Evolutionary conservation across 2,329 filamentous ascomycete genomes (phyloP).

Genomic region (Coniochaeta prunicola): DNA sequence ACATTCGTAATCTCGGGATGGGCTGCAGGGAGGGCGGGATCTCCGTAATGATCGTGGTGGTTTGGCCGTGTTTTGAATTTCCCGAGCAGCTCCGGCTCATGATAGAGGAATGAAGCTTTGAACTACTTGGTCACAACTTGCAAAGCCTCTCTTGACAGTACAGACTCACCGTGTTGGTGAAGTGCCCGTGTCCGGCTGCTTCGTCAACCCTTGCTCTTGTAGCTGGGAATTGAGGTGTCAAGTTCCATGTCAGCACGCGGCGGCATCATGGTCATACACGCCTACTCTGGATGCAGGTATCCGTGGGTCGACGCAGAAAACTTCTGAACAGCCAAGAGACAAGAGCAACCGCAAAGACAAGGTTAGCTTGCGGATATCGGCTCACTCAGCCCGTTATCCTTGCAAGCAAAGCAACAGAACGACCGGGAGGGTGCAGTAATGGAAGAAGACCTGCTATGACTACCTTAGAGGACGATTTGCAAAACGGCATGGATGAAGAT

Average conservation of each 20-base stretch:
- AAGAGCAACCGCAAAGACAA: neutral
- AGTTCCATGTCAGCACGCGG: neutral
- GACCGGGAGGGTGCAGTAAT: neutral
- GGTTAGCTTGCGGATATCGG: neutral
- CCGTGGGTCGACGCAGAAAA: neutral
- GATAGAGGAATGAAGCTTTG: neutral
- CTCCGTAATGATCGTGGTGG: neutral
- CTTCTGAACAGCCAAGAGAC: neutral
- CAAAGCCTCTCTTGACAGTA: neutral
- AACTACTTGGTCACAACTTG: neutral
- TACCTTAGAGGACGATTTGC: neutral
- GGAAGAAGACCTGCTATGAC: neutral
- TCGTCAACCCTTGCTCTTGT: neutral
- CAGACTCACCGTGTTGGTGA: neutral
- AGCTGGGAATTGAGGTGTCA: neutral
- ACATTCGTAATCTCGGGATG: neutral
- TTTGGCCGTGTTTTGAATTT: neutral
- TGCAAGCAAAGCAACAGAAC: neutral
- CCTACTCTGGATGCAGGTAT: neutral
- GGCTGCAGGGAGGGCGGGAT: neutral
- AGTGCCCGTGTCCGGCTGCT: neutral
- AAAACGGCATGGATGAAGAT: neutral
- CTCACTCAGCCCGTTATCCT: neutral
- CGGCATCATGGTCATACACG: neutral
- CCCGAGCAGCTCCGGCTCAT: neutral